phyloP scores from a whole-genome alignment of 225 moss, liverwort and hornwort genomes.

The Polytrichum formosum region DNA sequence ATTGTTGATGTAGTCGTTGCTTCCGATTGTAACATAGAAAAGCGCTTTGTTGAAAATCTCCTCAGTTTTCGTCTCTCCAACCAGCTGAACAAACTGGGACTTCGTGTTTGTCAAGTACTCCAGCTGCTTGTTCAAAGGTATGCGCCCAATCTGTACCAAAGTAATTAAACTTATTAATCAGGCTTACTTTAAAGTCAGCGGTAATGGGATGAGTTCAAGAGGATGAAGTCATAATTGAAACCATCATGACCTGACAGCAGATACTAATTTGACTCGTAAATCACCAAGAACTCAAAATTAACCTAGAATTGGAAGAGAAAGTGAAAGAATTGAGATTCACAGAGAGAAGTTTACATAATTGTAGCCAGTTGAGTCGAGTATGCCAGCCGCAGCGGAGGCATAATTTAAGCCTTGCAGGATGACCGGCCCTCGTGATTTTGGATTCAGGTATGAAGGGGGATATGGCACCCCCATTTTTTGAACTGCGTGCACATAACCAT shows the following conservation, averaged over 20 bases:
- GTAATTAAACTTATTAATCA: too few species aligned
- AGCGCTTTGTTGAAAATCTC: conserved; percentile 51
- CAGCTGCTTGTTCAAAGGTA: conserved; percentile 57
- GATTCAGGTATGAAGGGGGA: conserved; percentile 48
- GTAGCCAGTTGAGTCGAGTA: conserved; percentile 59
- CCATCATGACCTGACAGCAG: too few species aligned
- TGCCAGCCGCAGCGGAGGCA: conserved; percentile 69
- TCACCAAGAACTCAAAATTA: too few species aligned
- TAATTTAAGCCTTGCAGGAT: conserved; percentile 64
- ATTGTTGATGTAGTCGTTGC: conserved; percentile 97
- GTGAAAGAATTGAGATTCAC: too few species aligned
- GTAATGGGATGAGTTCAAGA: too few species aligned
- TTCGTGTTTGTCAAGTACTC: conserved; percentile 48
- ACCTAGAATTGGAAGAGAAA: too few species aligned
- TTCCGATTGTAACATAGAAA: conserved; percentile 63
- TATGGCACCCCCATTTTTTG: conserved; percentile 41
- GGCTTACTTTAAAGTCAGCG: too few species aligned
- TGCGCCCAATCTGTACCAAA: conserved; percentile 64
- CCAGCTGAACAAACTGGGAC: conserved; percentile 36
- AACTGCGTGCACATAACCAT: conserved; percentile 21
- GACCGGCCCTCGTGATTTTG: conserved; percentile 23
- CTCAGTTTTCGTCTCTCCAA: conserved; percentile 37
- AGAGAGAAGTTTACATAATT: conserved; percentile 36
- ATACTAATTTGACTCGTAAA: too few species aligned
- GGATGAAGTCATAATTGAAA: too few species aligned